Evolutionary conservation across 192 early-diverging fungal species (phyloP).

Genomic region (Geranomyces michiganensis): DNA sequence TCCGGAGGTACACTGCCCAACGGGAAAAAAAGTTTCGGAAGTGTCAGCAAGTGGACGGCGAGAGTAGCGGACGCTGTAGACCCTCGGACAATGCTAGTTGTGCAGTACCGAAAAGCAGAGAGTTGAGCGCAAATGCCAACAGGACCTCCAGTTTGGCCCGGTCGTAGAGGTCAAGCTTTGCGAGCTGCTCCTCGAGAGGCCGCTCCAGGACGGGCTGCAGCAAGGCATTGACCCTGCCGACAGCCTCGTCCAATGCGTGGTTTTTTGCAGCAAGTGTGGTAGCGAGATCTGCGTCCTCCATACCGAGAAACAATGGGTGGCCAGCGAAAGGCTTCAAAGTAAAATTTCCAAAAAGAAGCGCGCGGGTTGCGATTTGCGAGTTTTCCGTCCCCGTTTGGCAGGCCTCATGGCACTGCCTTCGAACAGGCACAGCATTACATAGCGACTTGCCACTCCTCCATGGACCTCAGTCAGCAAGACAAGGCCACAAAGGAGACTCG

Average conservation of each 20-base stretch:
- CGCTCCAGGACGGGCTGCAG: slow-evolving; percentile 16
- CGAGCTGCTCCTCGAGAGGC: slow-evolving; percentile 29
- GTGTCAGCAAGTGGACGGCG: not conserved
- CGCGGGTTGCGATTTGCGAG: too few species aligned
- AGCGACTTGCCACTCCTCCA: too few species aligned
- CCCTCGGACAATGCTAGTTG: not conserved
- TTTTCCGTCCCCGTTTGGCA: too few species aligned
- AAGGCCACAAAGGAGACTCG: slow-evolving; percentile 68
- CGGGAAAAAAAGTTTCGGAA: not conserved
- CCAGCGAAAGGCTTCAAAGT: too few species aligned
- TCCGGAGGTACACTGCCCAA: slow-evolving; percentile 26
- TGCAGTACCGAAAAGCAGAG: slow-evolving; percentile 28
- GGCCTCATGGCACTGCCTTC: too few species aligned
- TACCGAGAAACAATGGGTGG: too few species aligned
- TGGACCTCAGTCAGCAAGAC: slow-evolving; percentile 37
- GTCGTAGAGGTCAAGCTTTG: slow-evolving; percentile 12
- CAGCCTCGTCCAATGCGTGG: not conserved
- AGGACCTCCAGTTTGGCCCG: slow-evolving; percentile 29
- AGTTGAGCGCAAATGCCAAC: slow-evolving; percentile 29
- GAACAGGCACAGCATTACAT: too few species aligned
- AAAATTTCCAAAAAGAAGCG: too few species aligned
- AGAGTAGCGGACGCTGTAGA: not conserved
- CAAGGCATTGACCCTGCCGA: not conserved
- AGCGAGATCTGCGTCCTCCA: not conserved
- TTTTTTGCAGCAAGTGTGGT: not conserved